Conservation (phyloP, 75 land plant species). For the Picea sitchensis region DNA sequence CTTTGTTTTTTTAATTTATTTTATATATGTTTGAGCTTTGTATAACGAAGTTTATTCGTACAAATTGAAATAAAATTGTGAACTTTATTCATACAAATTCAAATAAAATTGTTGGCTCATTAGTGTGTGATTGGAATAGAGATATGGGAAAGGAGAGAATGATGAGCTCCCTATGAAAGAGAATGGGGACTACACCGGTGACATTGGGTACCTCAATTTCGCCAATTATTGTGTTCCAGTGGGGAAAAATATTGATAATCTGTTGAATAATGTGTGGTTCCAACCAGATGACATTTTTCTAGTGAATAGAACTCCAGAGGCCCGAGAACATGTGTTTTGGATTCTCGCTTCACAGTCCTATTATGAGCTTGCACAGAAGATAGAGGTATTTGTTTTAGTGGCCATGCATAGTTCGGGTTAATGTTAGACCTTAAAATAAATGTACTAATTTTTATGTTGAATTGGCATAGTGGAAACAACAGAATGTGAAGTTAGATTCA, state of each 20-base stretch:
- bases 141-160: background rate
- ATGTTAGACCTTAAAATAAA: background rate
- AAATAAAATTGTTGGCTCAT: too few species aligned
- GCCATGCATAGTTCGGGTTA: too few species aligned
- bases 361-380: constrained; percentile 6
- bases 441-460: background rate
- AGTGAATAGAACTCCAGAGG: constrained; percentile 15
- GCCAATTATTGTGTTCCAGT: constrained; percentile 17
- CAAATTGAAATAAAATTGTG: background rate
- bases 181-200: constrained; percentile 11
- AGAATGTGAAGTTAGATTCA: constrained; percentile 8
- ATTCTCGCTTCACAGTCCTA: constrained; percentile 6
- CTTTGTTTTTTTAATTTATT: background rate
- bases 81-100: too few species aligned
- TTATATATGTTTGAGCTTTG: too few species aligned
- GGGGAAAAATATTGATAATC: background rate
- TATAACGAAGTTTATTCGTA: background rate
- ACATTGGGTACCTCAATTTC: constrained; percentile 38
- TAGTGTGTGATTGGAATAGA: background rate
- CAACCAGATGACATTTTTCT: constrained; percentile 17
- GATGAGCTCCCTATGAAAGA: background rate
- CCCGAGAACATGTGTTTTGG: constrained; percentile 14
- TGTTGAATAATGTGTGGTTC: background rate
- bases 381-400: background rate
- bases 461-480: background rate